These are phyloP conservation scores for Phytophthora tentaculata DNA, from an alignment of 352 stramenopile genomes.

Conservation along the genomic window DNA sequence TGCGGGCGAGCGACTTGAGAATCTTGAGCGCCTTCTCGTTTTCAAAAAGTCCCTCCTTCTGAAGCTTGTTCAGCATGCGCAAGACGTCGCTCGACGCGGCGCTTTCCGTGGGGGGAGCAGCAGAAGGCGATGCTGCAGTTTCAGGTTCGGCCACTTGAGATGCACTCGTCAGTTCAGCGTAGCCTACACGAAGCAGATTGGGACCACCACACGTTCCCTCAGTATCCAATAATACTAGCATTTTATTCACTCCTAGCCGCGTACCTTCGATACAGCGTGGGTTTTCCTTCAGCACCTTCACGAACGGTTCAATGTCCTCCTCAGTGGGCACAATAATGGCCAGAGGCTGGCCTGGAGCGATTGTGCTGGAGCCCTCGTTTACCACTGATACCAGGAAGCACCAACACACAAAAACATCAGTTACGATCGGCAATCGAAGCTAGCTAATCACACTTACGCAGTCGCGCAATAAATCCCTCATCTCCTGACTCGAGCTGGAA, in stretches of 20 bases:
- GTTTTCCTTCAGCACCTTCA: conserved; percentile 56
- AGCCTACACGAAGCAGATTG: conserved; percentile 31
- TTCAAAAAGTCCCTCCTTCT: conserved; percentile 80
- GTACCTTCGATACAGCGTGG: conserved; percentile 73
- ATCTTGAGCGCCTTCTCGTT: conserved; percentile 75
- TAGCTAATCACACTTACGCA: conserved; percentile 51
- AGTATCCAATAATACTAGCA: neutral
- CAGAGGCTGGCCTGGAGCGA: conserved; percentile 72
- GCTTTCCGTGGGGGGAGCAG: conserved; percentile 32
- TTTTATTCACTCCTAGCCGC: neutral
- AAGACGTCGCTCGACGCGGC: conserved; percentile 71
- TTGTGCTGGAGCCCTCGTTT: conserved; percentile 53
- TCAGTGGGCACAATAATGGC: conserved; percentile 78
- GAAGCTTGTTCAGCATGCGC: conserved; percentile 73
- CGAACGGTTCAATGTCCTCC: conserved; percentile 68
- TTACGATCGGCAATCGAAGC: neutral
- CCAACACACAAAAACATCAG: conserved; percentile 3
- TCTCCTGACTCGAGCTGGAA: conserved; percentile 85
- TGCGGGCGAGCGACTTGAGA: conserved; percentile 86
- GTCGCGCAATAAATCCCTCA: conserved; percentile 78
- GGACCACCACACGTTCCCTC: neutral
- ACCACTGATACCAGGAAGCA: conserved; percentile 53
- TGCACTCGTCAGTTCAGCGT: conserved; percentile 34
- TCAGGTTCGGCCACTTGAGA: conserved; percentile 25
- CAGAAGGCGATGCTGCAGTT: conserved; percentile 5